These are phyloP conservation scores for Pyrrhoderma noxium DNA, from an alignment of 1,284 basidiomycete species.

Conservation along the genomic window DNA sequence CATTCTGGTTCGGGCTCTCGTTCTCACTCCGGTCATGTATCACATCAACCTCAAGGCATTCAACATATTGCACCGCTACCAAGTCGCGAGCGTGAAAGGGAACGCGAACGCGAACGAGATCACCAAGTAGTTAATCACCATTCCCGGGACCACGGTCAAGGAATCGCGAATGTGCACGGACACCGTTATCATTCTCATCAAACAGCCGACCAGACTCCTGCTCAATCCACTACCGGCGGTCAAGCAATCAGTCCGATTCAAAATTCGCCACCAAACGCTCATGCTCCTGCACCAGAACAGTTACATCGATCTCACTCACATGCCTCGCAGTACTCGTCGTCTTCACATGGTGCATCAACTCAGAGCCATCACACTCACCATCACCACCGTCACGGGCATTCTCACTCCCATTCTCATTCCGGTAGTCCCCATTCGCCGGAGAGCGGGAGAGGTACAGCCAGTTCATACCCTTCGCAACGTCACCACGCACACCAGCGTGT, in stretches of 20 bases:
- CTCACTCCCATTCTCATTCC: conserved; percentile 27
- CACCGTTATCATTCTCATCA: conserved; percentile 3
- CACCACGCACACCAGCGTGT: conserved; percentile 61
- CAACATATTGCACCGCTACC: neutral
- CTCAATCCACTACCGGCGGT: neutral
- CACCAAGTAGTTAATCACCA: neutral
- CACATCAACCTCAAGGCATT: neutral
- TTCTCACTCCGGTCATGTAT: conserved; percentile 1
- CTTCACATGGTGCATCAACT: neutral
- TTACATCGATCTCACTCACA: conserved; percentile 9
- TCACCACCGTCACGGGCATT: conserved; percentile 27
- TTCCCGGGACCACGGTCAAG: neutral
- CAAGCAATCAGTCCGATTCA: neutral
- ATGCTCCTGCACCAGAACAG: neutral
- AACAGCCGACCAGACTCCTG: neutral
- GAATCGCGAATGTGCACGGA: conserved; percentile 5
- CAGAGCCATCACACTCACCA: neutral
- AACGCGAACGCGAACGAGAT: conserved; percentile 13
- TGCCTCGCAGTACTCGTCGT: conserved; percentile 1
- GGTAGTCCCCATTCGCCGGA: conserved; percentile 11
- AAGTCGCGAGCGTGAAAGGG: conserved; percentile 9
- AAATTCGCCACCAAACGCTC: conserved; percentile 2
- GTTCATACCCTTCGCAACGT: conserved; percentile 25
- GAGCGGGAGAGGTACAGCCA: neutral
- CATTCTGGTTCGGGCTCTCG: conserved; percentile 7